phyloP scores from a whole-genome alignment of 192 early-diverging fungal genomes.

The Gonapodya prolifera region DNA sequence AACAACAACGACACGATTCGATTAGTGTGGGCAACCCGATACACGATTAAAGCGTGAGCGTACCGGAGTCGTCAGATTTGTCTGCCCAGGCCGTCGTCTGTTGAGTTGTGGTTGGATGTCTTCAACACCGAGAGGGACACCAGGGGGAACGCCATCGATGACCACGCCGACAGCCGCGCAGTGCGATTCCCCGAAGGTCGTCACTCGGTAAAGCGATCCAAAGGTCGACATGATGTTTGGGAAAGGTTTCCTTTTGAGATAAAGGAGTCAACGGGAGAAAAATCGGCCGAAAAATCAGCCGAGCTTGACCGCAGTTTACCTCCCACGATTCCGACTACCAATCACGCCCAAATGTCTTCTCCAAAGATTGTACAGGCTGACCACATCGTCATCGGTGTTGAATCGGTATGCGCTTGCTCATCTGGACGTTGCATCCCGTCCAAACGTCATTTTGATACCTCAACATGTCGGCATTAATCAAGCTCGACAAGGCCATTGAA shows the following conservation, averaged over 20 bases:
- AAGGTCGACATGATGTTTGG: slow-evolving; percentile 63
- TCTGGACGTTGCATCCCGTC: not conserved
- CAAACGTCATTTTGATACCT: not conserved
- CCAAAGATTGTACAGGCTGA: not conserved
- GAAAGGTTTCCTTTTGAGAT: not conserved
- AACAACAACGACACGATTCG: not conserved
- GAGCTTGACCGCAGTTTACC: too few species aligned
- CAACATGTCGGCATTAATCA: too few species aligned
- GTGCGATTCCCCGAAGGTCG: slow-evolving; percentile 96
- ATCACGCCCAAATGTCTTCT: not conserved
- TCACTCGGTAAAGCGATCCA: slow-evolving; percentile 73
- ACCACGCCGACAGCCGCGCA: slow-evolving; percentile 97
- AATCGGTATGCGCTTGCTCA: not conserved
- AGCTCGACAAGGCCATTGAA: not conserved
- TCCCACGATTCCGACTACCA: too few species aligned
- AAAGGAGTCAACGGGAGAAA: not conserved
- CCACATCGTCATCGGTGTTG: not conserved
- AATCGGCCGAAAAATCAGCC: too few species aligned
- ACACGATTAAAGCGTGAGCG: slow-evolving; percentile 12
- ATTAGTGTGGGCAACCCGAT: not conserved
- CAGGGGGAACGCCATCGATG: slow-evolving; percentile 90
- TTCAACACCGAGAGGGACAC: slow-evolving; percentile 72
- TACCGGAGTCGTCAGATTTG: slow-evolving; percentile 88
- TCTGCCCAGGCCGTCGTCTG: slow-evolving; percentile 90
- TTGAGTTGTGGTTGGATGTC: slow-evolving; percentile 89